A percentile compares a stretch with the other conserved stretches of the same genome.
Evolutionary conservation across 208 protist genomes (phyloP).

Genomic region (Trypanosoma vivax): DNA sequence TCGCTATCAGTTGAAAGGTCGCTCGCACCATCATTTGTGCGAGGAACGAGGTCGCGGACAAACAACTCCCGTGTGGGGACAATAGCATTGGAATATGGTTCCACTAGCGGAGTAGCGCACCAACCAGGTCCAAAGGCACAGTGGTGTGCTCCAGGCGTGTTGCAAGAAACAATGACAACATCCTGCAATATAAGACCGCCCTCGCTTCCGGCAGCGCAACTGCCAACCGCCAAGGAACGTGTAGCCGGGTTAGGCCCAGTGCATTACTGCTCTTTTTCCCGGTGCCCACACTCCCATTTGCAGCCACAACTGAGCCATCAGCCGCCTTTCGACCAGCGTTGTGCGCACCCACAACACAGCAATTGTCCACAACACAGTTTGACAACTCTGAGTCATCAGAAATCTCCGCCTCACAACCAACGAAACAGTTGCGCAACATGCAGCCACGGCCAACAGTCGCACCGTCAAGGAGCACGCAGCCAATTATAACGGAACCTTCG

Average conservation of each 20-base stretch:
- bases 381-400: conserved; percentile 38
- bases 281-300: background rate
- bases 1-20: conserved; percentile 34
- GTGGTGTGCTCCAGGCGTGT: conserved; percentile 11
- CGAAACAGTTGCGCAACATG: conserved; percentile 44
- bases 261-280: conserved; percentile 5
- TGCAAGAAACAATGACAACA: conserved; percentile 4
- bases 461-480: conserved; percentile 67
- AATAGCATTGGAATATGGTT: conserved; percentile 27
- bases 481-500: conserved; percentile 35
- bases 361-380: conserved; percentile 48
- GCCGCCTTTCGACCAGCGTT: background rate
- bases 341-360: conserved; percentile 20
- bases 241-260: too few species aligned
- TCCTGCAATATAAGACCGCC: conserved; percentile 10
- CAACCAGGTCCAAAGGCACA: conserved; percentile 34
- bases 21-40: conserved; percentile 15
- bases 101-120: conserved; percentile 20
- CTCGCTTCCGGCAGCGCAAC: too few species aligned
- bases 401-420: conserved; percentile 46
- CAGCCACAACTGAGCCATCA: background rate
- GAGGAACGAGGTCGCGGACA: conserved; percentile 42
- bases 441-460: conserved; percentile 47
- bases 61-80: conserved; percentile 53
- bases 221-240: too few species aligned